Base-by-base conservation (phyloP, 2,329 filamentous ascomycete genomes). In the Cytospora paraplurivora region DNA sequence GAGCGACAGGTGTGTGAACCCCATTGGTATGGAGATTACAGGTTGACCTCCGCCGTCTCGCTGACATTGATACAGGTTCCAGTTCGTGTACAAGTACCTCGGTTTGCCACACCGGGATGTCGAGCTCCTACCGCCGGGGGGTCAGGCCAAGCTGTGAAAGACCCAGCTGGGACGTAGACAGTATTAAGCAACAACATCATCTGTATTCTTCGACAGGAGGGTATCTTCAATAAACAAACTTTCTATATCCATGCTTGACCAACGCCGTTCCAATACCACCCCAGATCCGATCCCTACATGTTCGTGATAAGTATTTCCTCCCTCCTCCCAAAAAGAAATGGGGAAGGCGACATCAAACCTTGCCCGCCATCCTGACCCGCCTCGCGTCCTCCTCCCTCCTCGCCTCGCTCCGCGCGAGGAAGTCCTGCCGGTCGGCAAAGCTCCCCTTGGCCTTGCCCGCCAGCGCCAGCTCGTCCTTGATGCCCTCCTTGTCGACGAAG, bases 401-500 rank as follows among this genome's bases (percentile, higher is more conserved):
- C 47, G 82, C 81, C 72, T 89, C 87, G 68, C 87, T 88, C 63
- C 88, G 79, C 7, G 82, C 85, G 72, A 90, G 73, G 72, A 90
- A 90, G 66, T 87, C 86, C 74, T 89, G 82, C 55, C 86, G 77
- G 21, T 81, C 82, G 1, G 83, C 81, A 71, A 85, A 90, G 27
- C 85, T 87, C 66, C 82, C 81, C 76, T 89, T 90, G 41, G 84
- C 85, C 76, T 84, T 85, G 63, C 87, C 85, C 32, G 87, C 86
- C 54, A 87, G 78, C 74, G 83, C 82, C 63, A 90, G 77, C 73
- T 90, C 88, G 74, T 90, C 86, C 72, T 87, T 82, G 75, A 90
- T 87, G 10, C 88, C 88, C 73, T 89, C 87, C 73, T 88, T 85
- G 75, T 90, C 88, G 63, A 90, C 88, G 69, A 84, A 90, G 13